Percentiles rank a stretch among this genome's conserved stretches.
phyloP scores from a whole-genome alignment of 768 basidiomycete species.

The Dacryopinax spathularia region DNA sequence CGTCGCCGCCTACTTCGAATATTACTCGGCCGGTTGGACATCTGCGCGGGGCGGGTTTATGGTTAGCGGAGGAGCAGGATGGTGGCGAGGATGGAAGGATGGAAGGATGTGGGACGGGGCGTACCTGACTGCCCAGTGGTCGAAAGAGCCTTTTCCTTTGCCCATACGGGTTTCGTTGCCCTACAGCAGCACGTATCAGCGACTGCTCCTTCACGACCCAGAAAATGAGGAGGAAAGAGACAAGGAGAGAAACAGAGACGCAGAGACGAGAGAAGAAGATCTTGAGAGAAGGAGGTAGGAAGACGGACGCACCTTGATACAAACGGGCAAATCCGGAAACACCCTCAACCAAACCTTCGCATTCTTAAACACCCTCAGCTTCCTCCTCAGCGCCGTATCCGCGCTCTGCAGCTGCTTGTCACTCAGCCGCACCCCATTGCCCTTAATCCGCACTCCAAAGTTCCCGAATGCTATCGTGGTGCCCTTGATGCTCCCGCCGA shows the following conservation, averaged over 20 bases:
- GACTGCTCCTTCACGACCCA: neutral
- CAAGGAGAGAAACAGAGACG: too few species aligned
- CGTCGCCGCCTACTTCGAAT: constrained; percentile 81
- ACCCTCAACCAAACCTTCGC: constrained; percentile 74
- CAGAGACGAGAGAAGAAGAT: too few species aligned
- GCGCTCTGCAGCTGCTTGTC: constrained; percentile 83
- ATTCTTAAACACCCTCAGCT: constrained; percentile 80
- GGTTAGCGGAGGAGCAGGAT: neutral
- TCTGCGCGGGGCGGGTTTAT: constrained; percentile 27
- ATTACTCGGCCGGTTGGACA: constrained; percentile 81
- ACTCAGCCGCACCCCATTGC: constrained; percentile 61
- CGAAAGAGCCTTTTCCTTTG: constrained; percentile 95
- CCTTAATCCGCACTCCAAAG: constrained; percentile 81
- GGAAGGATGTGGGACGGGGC: constrained; percentile 14
- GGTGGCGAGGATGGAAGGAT: neutral
- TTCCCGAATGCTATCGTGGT: constrained; percentile 85
- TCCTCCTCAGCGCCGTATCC: constrained; percentile 76
- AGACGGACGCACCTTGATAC: constrained; percentile 60
- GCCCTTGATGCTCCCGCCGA: constrained; percentile 82
- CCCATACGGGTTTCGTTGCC: constrained; percentile 99
- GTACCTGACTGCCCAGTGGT: constrained; percentile 90
- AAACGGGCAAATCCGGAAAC: constrained; percentile 94
- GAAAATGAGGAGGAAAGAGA: too few species aligned
- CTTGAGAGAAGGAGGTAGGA: neutral
- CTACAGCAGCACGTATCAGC: constrained; percentile 29